Percentiles rank a stretch among this genome's conserved stretches.
These are phyloP conservation scores for Naumovozyma castellii DNA, from an alignment of 805 yeast genomes.

Conservation along the genomic window DNA sequence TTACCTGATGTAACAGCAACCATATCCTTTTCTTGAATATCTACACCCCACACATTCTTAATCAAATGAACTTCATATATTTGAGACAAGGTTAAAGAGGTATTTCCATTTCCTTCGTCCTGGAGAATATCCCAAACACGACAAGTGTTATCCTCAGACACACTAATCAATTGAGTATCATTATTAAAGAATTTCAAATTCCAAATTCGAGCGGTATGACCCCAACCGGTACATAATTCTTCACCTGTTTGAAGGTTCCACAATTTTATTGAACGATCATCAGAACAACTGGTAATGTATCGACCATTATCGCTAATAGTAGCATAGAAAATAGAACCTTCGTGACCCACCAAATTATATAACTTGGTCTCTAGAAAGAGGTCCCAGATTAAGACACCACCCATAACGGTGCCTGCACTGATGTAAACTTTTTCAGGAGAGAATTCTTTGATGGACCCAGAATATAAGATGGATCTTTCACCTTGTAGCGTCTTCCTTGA, in stretches of 20 bases:
- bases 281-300: constrained; percentile 73
- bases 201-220: constrained; percentile 95
- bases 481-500: constrained; percentile 36
- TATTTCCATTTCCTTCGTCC: constrained; percentile 6
- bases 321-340: constrained; percentile 86
- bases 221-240: constrained; percentile 80
- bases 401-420: constrained; percentile 91
- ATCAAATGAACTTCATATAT: constrained; percentile 69
- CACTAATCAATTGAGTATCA: constrained; percentile 42
- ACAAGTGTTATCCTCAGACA: constrained; percentile 81
- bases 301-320: constrained; percentile 47
- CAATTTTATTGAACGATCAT: constrained; percentile 78
- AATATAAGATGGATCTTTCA: constrained; percentile 77
- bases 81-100: constrained; percentile 20
- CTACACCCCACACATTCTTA: constrained; percentile 80
- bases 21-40: constrained; percentile 36
- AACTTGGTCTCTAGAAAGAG: constrained; percentile 35
- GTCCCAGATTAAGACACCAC: constrained; percentile 78
- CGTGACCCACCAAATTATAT: constrained; percentile 62
- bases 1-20: constrained; percentile 84
- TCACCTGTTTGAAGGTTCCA: constrained; percentile 55
- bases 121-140: constrained; percentile 57
- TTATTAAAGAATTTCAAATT: constrained; percentile 46
- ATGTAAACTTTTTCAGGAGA: constrained; percentile 38
- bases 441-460: constrained; percentile 60